Base-by-base conservation (phyloP, 441 rosid genomes). In the Syzygium syzygioides region DNA sequence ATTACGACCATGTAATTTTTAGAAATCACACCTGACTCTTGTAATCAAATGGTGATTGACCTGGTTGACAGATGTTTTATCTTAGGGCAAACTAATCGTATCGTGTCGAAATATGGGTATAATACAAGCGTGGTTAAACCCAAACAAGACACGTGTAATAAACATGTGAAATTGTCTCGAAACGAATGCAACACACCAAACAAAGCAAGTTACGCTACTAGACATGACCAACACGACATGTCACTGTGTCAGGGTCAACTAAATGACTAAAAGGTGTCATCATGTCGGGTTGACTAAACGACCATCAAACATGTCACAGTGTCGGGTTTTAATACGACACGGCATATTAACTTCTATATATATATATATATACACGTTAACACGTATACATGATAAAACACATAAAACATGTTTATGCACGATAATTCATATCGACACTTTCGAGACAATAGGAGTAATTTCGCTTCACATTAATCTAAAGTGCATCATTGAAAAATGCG, bases 191-290 rank as follows among this genome's bases (percentile, higher is more conserved):
- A 62, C 26, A 10, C 26, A 4, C 23, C 41, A 18, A 34, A 32
- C 12, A 0, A 19, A 34, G 6, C 1, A 26, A 34, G 13, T 32
- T 11, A 34, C 37, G 3, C 79, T 23, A 34, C 28, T 34, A 68
- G 79, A 10, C 79, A 19, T 34, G 37, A 34, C 48, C 20, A 10
- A 68, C 50, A 34, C 0, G 2, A 23, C 80, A 5, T 68, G 48
- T 10, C 3, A 34, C 0, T 1, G 2, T 34, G 25, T 68, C 20
- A 0, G 6, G 1, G 48, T 41, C 1, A 7, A 34, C 15, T 34
- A 68, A 34, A 68, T 5, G 48, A 34, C 79, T 19, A 68, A 68
- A 68, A 34, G 0, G 2, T 34, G 26, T 17, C 0, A 3, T 5
- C 28, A 0, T 5, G 23, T 68, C 0, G 2, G 6, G 14, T 68